Evolutionary conservation across 257 asterid species (phyloP), one percentile per base, ranked within the genome.

Genomic region (Lycium ferocissimum): DNA sequence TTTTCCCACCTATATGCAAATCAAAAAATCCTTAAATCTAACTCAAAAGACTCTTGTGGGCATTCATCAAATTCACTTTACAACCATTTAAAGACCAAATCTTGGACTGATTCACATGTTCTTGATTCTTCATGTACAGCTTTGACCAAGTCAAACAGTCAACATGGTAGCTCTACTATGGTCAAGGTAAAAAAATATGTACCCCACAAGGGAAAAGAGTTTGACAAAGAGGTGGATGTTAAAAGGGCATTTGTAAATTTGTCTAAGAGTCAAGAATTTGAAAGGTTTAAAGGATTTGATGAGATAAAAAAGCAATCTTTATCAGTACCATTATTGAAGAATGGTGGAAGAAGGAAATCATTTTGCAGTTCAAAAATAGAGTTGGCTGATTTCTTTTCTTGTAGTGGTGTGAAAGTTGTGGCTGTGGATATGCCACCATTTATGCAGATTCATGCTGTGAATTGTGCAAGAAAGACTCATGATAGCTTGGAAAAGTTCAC

Each of bases 401-500:
- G 91, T 82, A 89, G 59, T 40, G 97, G 97, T 67, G 99, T 92
- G 57, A 96, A 90, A 85, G 92, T 93, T 82, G 97, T 96, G 82
- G 94, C 99, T 13, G 99, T 93, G 18, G 99, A 96, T 70, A 92
- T 96, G 99, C 96, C 98, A 2, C 98, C 98, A 9, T 94, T 91
- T 86, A 93, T 96, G 99, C 98, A 94, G 89, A 91, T 93, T 86
- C 99, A 96, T 85, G 98, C 93, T 73, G 96, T 96, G 8, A 93
- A 94, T 89, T 93, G 92, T 87, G 97, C 98, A 9, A 92, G 98
- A 86, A 96, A 92, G 85, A 88, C 97, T 49, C 92, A 80, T 86
- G 98, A 94, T 88, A 96, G 98, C 91, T 83, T 96, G 92, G 98
- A 96, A 79, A 96, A 94, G 90, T 94, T 93, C 94, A 93, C 98